Evolutionary conservation across 2,329 filamentous ascomycete species (phyloP).

Genomic region (Sarocladium kiliense): DNA sequence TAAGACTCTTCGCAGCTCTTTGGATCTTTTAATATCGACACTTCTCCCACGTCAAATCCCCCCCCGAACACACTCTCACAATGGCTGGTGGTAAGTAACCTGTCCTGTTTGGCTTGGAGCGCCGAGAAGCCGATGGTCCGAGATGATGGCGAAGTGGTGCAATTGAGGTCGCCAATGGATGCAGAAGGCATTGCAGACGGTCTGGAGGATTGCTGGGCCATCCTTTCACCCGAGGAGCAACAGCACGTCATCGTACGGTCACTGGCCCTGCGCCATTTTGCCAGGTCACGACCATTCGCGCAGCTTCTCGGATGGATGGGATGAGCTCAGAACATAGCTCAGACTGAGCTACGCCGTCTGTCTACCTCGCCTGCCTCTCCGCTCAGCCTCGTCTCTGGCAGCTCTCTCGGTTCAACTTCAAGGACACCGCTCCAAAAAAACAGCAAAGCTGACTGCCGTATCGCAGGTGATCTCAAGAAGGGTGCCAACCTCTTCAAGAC

Average conservation of each 20-base stretch:
- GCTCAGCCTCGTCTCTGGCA: too few species aligned
- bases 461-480: constrained; percentile 83
- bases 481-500: constrained; percentile 99
- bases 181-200: neutral
- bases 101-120: neutral
- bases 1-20: constrained; percentile 15
- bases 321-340: neutral
- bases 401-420: too few species aligned
- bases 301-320: neutral
- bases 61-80: constrained; percentile 23
- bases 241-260: constrained; percentile 3
- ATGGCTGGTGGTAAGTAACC: constrained; percentile 41
- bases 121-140: neutral
- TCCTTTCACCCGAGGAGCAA: neutral
- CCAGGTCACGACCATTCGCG: neutral
- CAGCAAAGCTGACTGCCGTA: constrained; percentile 10
- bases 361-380: too few species aligned
- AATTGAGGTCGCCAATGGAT: constrained; percentile 16
- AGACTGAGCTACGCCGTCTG: too few species aligned
- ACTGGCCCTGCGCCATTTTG: constrained; percentile 14
- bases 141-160: constrained; percentile 8
- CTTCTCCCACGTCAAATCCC: constrained; percentile 11
- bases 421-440: too few species aligned
- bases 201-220: neutral
- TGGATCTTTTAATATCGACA: constrained; percentile 12